Conservation (phyloP, 768 basidiomycete species). For the Kwoniella sp. region DNA sequence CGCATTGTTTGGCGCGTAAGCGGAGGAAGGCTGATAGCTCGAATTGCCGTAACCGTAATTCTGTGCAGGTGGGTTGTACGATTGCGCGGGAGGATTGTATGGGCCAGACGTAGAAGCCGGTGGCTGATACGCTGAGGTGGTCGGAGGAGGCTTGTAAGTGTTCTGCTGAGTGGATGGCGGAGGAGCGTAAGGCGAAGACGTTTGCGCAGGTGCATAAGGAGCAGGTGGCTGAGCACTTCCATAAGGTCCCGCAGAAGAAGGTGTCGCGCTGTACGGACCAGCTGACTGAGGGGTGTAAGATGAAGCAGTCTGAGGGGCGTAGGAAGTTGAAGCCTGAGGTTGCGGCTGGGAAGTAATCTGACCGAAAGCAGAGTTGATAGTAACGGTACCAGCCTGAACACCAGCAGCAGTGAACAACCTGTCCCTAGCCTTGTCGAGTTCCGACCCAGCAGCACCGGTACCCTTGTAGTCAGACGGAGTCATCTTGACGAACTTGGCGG, state of each 20-base stretch:
- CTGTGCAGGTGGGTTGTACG: conserved; percentile 17
- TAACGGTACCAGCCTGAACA: conserved; percentile 9
- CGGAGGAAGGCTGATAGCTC: conserved; percentile 6
- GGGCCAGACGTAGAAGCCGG: conserved; percentile 11
- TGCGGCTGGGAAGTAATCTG: background rate
- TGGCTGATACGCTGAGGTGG: conserved; percentile 18
- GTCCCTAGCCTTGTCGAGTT: conserved; percentile 49
- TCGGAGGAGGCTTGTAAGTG: conserved; percentile 11
- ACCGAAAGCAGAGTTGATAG: conserved; percentile 15
- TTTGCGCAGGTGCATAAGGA: conserved; percentile 16
- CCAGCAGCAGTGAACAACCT: conserved; percentile 42
- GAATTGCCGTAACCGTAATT: conserved; percentile 16
- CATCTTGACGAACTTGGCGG: conserved; percentile 73
- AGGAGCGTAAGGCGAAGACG: conserved; percentile 4
- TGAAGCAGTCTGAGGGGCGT: conserved; percentile 15
- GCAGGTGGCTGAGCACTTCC: conserved; percentile 7
- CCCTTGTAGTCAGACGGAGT: conserved; percentile 79
- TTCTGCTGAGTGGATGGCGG: conserved; percentile 14
- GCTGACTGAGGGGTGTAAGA: conserved; percentile 14
- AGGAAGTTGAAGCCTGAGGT: conserved; percentile 4
- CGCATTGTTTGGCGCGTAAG: conserved; percentile 36
- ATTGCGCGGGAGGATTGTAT: conserved; percentile 15
- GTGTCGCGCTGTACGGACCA: conserved; percentile 11
- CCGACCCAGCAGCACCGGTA: conserved; percentile 56
- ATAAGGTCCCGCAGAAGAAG: conserved; percentile 9